Percentiles rank a stretch among this genome's conserved stretches.
These are phyloP conservation scores for Ceriops zippeliana DNA, from an alignment of 345 rosid species.

Conservation along the genomic window DNA sequence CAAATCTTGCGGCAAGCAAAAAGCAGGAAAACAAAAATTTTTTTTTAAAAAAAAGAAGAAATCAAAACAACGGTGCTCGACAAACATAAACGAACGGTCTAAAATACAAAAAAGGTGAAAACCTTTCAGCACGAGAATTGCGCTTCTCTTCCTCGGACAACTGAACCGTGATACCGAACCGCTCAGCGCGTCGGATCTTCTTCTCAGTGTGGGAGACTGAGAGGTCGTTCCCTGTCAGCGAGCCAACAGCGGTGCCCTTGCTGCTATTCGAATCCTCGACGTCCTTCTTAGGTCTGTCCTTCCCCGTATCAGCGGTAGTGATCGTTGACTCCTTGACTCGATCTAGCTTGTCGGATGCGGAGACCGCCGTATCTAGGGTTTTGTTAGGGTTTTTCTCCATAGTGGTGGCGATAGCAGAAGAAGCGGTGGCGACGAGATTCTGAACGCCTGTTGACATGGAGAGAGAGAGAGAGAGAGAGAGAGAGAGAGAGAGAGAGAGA, in stretches of 20 bases:
- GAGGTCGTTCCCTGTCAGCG: slow-evolving; percentile 30
- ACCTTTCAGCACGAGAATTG: slow-evolving; percentile 92
- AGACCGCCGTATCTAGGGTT: not conserved
- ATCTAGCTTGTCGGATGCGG: slow-evolving; percentile 27
- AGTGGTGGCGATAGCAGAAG: not conserved
- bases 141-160: slow-evolving; percentile 89
- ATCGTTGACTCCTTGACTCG: slow-evolving; percentile 25
- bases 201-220: slow-evolving; percentile 53
- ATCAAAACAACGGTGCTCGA: too few relatives aligned
- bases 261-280: slow-evolving; percentile 32
- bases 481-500: not conserved
- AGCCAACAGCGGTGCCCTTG: slow-evolving; percentile 17
- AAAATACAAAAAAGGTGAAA: not conserved
- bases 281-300: slow-evolving; percentile 7
- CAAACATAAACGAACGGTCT: not conserved
- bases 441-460: too few relatives aligned
- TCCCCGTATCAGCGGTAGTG: slow-evolving; percentile 3
- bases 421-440: not conserved
- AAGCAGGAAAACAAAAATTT: too few relatives aligned
- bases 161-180: slow-evolving; percentile 76
- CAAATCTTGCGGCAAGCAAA: too few relatives aligned
- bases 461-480: too few relatives aligned
- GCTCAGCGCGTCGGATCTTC: slow-evolving; percentile 91
- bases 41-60: too few relatives aligned
- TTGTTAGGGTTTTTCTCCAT: slow-evolving; percentile 3